Percentiles rank a stretch among this genome's conserved stretches.
Evolutionary conservation across 192 early-diverging fungal species (phyloP).

Genomic region (Umbelopsis sp.): DNA sequence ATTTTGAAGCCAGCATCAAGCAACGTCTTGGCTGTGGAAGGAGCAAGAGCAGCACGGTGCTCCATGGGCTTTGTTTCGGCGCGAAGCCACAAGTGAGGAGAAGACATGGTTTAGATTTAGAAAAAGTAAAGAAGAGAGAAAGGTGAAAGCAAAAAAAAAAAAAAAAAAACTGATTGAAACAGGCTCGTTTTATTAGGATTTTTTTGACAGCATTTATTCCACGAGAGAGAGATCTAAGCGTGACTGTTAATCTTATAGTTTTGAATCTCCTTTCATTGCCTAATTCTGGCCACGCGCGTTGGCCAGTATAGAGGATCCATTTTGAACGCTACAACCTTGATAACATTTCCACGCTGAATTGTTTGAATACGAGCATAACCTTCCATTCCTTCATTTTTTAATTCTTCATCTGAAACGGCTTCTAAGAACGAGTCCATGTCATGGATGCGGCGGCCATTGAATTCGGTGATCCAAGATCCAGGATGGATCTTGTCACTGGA

Average conservation of each 20-base stretch:
- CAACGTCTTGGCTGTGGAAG: slow-evolving; percentile 77
- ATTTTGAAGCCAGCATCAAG: slow-evolving; percentile 84
- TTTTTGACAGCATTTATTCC: background rate
- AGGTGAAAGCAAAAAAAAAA: background rate
- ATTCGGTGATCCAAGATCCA: slow-evolving; percentile 76
- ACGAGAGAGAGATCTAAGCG: background rate
- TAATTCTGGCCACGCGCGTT: slow-evolving; percentile 50
- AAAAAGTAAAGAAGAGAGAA: background rate
- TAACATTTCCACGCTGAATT: slow-evolving; percentile 49
- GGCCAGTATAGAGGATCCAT: slow-evolving; percentile 76
- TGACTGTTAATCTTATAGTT: background rate
- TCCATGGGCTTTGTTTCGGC: slow-evolving; percentile 98
- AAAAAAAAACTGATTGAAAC: background rate
- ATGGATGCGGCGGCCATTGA: slow-evolving; percentile 56
- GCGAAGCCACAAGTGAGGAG: slow-evolving; percentile 86
- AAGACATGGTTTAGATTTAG: background rate
- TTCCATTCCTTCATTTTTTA: background rate
- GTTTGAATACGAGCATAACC: slow-evolving; percentile 52
- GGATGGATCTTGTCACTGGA: slow-evolving; percentile 52
- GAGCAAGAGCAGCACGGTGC: slow-evolving; percentile 91
- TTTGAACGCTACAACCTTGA: slow-evolving; percentile 65
- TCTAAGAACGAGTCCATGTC: slow-evolving; percentile 64
- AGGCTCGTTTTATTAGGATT: background rate
- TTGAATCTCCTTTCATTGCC: slow-evolving; percentile 10
- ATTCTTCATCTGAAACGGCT: slow-evolving; percentile 38